These are phyloP conservation scores for Ramaria rubella DNA, from an alignment of 768 basidiomycete genomes.

Conservation along the genomic window DNA sequence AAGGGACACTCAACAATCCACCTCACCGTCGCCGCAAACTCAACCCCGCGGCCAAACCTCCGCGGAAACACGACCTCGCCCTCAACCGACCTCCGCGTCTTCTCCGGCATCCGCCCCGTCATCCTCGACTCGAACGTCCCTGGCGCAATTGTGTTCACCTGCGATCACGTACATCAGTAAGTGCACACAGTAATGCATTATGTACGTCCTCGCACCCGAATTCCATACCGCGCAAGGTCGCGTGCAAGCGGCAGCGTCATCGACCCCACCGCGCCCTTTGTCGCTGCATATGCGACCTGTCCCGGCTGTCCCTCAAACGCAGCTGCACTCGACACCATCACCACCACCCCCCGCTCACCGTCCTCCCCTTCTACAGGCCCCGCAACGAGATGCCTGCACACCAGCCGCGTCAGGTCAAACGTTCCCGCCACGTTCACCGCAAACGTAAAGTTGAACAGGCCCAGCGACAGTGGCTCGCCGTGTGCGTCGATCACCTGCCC, in stretches of 20 bases:
- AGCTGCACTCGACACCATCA: constrained; percentile 50
- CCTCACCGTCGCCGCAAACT: constrained; percentile 45
- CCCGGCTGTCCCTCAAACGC: constrained; percentile 57
- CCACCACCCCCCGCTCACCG: constrained; percentile 52
- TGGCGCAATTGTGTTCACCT: constrained; percentile 48
- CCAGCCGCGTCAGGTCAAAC: constrained; percentile 53
- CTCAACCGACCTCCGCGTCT: constrained; percentile 15
- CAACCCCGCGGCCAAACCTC: constrained; percentile 41
- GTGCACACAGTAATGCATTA: background rate
- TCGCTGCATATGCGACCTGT: constrained; percentile 49
- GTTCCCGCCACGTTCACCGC: constrained; percentile 49
- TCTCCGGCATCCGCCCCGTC: constrained; percentile 25
- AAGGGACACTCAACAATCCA: constrained; percentile 47
- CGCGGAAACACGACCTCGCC: constrained; percentile 28
- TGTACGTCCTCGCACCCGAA: constrained; percentile 28
- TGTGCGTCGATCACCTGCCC: constrained; percentile 41
- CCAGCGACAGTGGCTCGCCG: constrained; percentile 41
- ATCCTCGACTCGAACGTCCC: constrained; percentile 43
- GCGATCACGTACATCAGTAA: background rate
- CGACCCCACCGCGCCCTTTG: constrained; percentile 49
- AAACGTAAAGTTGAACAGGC: constrained; percentile 46
- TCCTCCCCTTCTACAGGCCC: constrained; percentile 40
- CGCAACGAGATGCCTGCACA: constrained; percentile 42
- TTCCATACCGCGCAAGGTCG: constrained; percentile 45
- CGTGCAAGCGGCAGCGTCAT: constrained; percentile 58